phyloP scores from a whole-genome alignment of 2,329 filamentous ascomycete species.

The Davidsoniella neocaledoniae region DNA sequence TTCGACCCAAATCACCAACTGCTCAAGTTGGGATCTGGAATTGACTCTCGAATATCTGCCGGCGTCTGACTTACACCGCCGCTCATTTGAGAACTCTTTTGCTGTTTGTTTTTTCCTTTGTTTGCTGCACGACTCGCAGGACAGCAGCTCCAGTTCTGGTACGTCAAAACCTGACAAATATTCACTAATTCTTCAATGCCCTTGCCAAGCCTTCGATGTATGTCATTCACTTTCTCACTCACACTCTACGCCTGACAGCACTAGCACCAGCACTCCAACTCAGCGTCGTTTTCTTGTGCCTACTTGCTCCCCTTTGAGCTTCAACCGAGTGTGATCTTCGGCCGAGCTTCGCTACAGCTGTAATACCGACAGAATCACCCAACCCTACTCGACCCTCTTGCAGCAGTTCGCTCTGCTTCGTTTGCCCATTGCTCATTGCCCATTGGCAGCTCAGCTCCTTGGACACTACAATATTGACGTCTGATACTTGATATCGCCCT shows the following conservation, averaged over 20 bases:
- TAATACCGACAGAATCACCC: constrained; percentile 10
- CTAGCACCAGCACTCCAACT: no score
- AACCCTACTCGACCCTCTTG: background rate
- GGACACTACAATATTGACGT: background rate
- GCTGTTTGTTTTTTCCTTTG: background rate
- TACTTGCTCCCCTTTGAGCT: background rate
- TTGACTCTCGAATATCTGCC: constrained; percentile 2
- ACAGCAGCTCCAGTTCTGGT: background rate
- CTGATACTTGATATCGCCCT: background rate
- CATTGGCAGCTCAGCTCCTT: background rate
- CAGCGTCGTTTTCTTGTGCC: background rate
- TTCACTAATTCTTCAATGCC: background rate
- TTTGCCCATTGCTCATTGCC: no score
- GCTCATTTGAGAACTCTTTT: constrained; percentile 8
- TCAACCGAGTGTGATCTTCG: constrained; percentile 9
- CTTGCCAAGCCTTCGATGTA: no score
- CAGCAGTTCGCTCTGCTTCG: background rate
- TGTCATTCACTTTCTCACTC: no score
- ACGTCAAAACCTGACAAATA: background rate
- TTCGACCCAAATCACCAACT: constrained; percentile 1
- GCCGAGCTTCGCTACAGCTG: constrained; percentile 10
- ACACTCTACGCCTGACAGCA: no score
- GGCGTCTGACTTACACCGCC: constrained; percentile 10
- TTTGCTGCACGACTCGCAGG: constrained; percentile 1
- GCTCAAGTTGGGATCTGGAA: background rate